Evolutionary conservation across 1,139 yeast species (phyloP).

Genomic region (Hanseniaspora gamundiae): DNA sequence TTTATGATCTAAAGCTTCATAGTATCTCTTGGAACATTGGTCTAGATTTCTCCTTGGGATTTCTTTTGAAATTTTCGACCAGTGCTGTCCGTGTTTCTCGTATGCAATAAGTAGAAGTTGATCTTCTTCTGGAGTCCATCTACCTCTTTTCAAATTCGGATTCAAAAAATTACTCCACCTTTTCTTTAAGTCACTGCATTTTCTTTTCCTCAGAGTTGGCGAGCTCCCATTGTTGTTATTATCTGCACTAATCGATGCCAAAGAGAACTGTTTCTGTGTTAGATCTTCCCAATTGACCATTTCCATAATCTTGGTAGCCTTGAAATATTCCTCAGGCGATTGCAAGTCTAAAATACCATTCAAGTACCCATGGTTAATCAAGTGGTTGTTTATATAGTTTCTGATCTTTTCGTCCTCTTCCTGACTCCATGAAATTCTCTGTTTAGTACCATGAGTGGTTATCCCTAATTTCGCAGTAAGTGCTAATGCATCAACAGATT

Average conservation of each 20-base stretch:
- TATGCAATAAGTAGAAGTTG: constrained; percentile 49
- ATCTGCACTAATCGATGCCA: constrained; percentile 5
- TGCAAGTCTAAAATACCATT: constrained; percentile 19
- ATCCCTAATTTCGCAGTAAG: neutral
- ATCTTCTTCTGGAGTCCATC: constrained; percentile 86
- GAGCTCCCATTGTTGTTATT: too few relatives aligned
- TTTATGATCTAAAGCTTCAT: constrained; percentile 76
- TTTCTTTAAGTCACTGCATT: constrained; percentile 59
- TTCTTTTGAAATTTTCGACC: constrained; percentile 73
- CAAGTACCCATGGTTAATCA: constrained; percentile 21
- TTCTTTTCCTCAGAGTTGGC: constrained; percentile 31
- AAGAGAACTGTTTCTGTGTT: constrained; percentile 27
- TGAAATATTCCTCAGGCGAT: constrained; percentile 7
- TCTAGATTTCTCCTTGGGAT: constrained; percentile 86
- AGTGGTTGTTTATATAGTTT: constrained; percentile 27
- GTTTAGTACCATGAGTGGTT: constrained; percentile 44
- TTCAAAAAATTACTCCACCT: constrained; percentile 74
- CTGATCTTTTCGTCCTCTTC: constrained; percentile 46
- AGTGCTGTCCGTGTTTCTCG: constrained; percentile 59
- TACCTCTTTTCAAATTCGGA: constrained; percentile 71
- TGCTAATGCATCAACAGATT: constrained; percentile 1
- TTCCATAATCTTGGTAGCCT: constrained; percentile 15
- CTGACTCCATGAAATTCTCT: constrained; percentile 56
- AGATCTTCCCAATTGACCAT: constrained; percentile 60
- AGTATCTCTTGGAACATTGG: constrained; percentile 86